Evolutionary conservation across 1,139 yeast genomes (phyloP), one percentile per base, ranked within the genome.

Genomic region (Schizosaccharomyces versatilis): DNA sequence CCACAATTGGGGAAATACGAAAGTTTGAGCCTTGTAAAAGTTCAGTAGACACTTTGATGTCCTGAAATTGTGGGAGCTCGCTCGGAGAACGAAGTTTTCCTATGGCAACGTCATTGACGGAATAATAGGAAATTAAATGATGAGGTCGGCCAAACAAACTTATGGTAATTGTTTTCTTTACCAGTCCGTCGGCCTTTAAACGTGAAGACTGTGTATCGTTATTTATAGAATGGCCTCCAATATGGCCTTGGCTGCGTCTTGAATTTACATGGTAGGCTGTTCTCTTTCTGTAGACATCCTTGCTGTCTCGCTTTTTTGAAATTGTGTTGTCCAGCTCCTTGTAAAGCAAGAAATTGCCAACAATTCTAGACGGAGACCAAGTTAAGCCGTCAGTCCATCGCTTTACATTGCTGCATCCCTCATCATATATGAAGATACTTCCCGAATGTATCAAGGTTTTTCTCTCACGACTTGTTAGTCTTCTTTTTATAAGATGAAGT

Each of bases 341-440:
- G 66, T 86, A 86, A 8, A 86, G 81, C 47, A 86, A 70, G 61
- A 86, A 86, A 57, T 93, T 72, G 2, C 94, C 94, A 48, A 84
- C 71, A 38, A 86, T 84, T 54, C 96, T 71, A 1, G 93, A 81
- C 0, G 96, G 95, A 1, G 88, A 79, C 96, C 96, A 86, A 10
- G 88, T 74, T 19, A 84, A 77, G 14, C 96, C 95, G 64, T 86
- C 96, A 0, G 96, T 86, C 96, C 96, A 86, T 56, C 96, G 71
- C 65, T 83, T 83, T 59, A 86, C 85, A 1, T 93, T 90, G 0
- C 90, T 79, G 19, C 75, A 73, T 60, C 82, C 85, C 66, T 86
- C 95, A 54, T 83, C 77, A 64, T 85, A 86, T 2, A 86, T 85
- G 67, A 85, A 86, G 0, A 85, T 80, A 61, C 80, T 78, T 0